phyloP scores from a whole-genome alignment of 169 alveolate genomes.

The Eimeria zaria region DNA sequence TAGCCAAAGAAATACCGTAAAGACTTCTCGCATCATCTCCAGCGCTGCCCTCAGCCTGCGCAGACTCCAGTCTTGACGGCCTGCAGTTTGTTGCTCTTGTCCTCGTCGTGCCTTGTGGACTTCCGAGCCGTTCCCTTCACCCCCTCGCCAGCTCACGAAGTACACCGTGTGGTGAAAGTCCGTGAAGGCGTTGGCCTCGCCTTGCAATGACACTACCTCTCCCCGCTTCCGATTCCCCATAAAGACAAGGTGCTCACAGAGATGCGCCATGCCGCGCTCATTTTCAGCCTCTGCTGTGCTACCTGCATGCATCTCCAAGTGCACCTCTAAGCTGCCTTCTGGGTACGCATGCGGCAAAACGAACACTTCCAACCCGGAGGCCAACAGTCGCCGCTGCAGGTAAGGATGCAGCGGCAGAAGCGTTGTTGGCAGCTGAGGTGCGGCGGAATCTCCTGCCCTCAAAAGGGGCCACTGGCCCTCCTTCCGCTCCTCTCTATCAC shows the following conservation, averaged over 20 bases:
- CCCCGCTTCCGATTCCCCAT: slow-evolving; percentile 93
- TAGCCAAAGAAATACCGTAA: slow-evolving; percentile 33
- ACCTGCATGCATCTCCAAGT: slow-evolving; percentile 92
- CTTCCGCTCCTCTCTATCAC: neutral
- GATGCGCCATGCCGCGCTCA: slow-evolving; percentile 93
- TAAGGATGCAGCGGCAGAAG: slow-evolving; percentile 76
- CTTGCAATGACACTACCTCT: slow-evolving; percentile 83
- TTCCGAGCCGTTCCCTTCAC: slow-evolving; percentile 41
- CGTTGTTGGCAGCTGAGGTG: neutral
- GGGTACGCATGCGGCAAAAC: slow-evolving; percentile 88
- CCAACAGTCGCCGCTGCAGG: slow-evolving; percentile 84
- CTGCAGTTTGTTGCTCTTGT: slow-evolving; percentile 12
- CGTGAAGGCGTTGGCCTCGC: slow-evolving; percentile 93
- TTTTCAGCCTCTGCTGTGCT: slow-evolving; percentile 91
- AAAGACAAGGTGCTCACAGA: slow-evolving; percentile 93
- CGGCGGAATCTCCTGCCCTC: neutral
- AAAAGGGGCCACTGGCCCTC: neutral
- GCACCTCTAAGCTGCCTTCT: slow-evolving; percentile 88
- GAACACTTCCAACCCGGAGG: slow-evolving; percentile 88
- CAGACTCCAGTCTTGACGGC: slow-evolving; percentile 1
- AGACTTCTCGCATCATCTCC: slow-evolving; percentile 79
- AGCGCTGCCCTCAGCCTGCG: slow-evolving; percentile 77
- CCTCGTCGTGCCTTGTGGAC: neutral
- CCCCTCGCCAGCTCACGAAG: slow-evolving; percentile 90
- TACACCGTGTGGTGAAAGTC: slow-evolving; percentile 94